Base-by-base conservation (phyloP, 768 basidiomycete species). In the Suillus weaverae region DNA sequence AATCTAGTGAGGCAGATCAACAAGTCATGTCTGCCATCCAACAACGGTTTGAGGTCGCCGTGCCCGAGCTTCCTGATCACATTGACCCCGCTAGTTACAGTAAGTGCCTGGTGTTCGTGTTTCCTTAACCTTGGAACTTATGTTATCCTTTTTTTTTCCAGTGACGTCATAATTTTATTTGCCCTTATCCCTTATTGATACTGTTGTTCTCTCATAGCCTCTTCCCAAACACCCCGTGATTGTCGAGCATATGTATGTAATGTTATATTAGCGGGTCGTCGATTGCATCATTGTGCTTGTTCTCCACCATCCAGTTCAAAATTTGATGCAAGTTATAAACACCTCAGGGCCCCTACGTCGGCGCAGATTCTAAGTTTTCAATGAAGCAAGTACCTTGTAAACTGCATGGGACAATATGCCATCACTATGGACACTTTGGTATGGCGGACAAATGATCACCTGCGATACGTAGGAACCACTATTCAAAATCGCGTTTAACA, bases 71-170 rank as follows among this genome's bases (percentile, higher is more conserved):
- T 61, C 97, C 97, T 30, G 94, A 95, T 61, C 90, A 91, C 71
- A 94, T 98, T 70, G 95, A 97, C 72, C 91, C 95, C 53, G 90
- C 95, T 43, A 95, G 90, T 69, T 99, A 99, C 84, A 99, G 94
- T 96, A 71, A 76, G 93, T 89, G n/a, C 33, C 16, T 43, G 30
- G 16, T 3, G 18, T 11, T 54, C 5, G 10, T 63, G 33, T 60
- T 22, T 56, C 1, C 30, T 36, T 66, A 36, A 32, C 18, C 11
- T 20, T 18, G 10, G 10, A 61, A 20, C 6, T 26, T 0, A 26
- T 35, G 14, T 59, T 68, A 55, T 69, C 4, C 63, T n/a, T 30
- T 22, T 14, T 41, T 2, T 46, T 60, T 48, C 30, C 65, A 81
- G 81, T 82, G 81, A 81, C 81, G 4, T 81, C 82, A 68, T 87